Evolutionary conservation across 2,329 filamentous ascomycete species (phyloP), one percentile per base, ranked within the genome.

Genomic region (Fonsecaea pugnacius): DNA sequence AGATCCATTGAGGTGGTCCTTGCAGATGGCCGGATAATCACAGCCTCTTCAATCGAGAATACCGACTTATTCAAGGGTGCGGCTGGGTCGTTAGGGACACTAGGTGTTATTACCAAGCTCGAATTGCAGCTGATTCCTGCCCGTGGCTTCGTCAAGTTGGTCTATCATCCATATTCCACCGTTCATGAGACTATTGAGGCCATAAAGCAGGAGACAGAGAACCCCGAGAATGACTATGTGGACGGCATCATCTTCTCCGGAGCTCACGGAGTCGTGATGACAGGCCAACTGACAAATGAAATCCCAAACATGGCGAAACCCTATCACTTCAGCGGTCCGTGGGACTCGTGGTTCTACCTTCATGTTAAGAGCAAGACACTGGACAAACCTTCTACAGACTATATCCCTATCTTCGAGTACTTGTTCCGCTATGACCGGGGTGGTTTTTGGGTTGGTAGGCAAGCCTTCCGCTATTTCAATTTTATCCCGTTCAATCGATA

Each of bases 161-260:
- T 84, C 38, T 91, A 91, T 71, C 80, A 83, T 57, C 82, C 86
- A 43, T 76, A 83, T 1, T 78, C 79, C 1, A 76, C 75, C 67
- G 83, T 82, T 60, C 77, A 83, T 4, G 78, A 82, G 1, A 80
- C 83, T 0, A 76, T 85, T 2, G 68, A 74, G n/a, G 78, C 77
- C 32, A 79, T 89, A 36, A 76, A 82, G 60, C 74, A 80, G 1
- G 79, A 79, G 63, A 79, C 78, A 5, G 61, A 71, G 0, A 75
- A 82, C 50, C 66, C 72, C 0, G 67, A 71, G 1, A 75, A 81
- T n/a, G 88, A 91, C 65, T 92, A 87, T 68, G 80, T 93, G 1
- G 90, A 92, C 64, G 89, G 83, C 1, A 89, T 91, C 50, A 78
- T 87, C n/a, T 91, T 85, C 72, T 82, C 85, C 0, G 76, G 77